These are phyloP conservation scores for Gossypium australe DNA, from an alignment of 345 rosid genomes.

Conservation along the genomic window DNA sequence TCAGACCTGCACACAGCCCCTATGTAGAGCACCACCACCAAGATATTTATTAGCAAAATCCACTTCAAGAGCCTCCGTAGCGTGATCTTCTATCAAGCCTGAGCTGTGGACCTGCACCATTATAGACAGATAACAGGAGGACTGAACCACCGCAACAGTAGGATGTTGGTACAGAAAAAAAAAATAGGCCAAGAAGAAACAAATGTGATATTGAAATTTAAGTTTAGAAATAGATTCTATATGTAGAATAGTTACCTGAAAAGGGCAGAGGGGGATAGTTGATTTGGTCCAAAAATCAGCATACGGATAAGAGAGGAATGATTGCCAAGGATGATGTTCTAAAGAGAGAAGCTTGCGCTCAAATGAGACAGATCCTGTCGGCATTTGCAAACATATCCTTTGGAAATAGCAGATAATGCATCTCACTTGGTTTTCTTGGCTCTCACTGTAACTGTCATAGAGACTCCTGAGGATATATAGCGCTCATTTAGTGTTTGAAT, in stretches of 20 bases:
- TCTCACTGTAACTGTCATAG: conserved; percentile 51
- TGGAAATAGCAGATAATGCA: conserved; percentile 76
- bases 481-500: neutral
- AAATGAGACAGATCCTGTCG: conserved; percentile 68
- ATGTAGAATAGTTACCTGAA: conserved; percentile 51
- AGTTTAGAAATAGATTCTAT: neutral
- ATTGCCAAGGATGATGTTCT: conserved; percentile 24
- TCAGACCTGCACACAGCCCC: conserved; percentile 87
- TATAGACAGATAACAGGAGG: neutral
- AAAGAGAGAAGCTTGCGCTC: conserved; percentile 75
- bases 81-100: conserved; percentile 80
- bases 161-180: neutral
- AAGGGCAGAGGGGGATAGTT: conserved; percentile 46
- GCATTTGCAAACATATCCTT: conserved; percentile 56
- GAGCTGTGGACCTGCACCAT: conserved; percentile 42
- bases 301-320: conserved; percentile 34
- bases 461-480: conserved; percentile 48
- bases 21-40: conserved; percentile 82
- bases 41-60: conserved; percentile 90
- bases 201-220: neutral
- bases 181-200: neutral
- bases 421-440: conserved; percentile 69
- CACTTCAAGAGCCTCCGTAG: conserved; percentile 57
- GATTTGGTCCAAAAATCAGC: conserved; percentile 73
- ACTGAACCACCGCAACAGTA: neutral